Evolutionary conservation across 305 asterid genomes (phyloP), one percentile per base, ranked within the genome.

Genomic region (Fraxinus xanthoxyloides): DNA sequence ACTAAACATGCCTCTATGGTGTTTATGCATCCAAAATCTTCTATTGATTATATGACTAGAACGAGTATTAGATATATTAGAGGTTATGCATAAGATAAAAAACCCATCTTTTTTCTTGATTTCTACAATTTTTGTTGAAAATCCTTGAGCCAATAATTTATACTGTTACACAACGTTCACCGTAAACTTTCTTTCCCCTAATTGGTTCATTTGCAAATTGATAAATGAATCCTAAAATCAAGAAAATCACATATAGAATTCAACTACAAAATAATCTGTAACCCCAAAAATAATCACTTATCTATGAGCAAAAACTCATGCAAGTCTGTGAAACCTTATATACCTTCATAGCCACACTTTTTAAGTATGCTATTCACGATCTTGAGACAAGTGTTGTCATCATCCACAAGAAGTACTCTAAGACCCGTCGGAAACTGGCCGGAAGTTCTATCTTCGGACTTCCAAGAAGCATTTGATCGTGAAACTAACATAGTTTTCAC

Each of bases 321-420:
- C 67, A 72, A 5, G 7, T 12, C 15, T 5, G 5, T 26, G 51
- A 43, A 43, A 63, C 9, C 54, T 12, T 59, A 17, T 32, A 36
- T 38, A 95, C 98, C 97, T 90, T 95, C 90, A 84, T 94, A 95
- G 38, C 77, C 89, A 75, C 98, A 95, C 77, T 86, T 90, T 70
- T 76, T 87, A 0, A 93, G 95, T 97, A 95, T 95, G 89, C 87
- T 88, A 79, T 92, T 95, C 89, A 93, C 89, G 88, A 95, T 93
- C 92, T 77, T 91, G 51, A 95, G 90, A 56, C 98, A 95, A 79
- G 93, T 93, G 30, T 91, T 92, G 89, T 95, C 98, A 88, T 95
- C 98, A 84, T 95, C 98, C 46, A 93, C 98, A 40, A 95, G 92
- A 32, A 95, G 94, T 1, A 95, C 98, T 76, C 94, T 89, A n/a